A percentile compares a stretch with the other conserved stretches of the same genome.
These are phyloP conservation scores for Chaetomiaceae sp. DNA, from an alignment of 2,329 filamentous ascomycete species.

Conservation along the genomic window DNA sequence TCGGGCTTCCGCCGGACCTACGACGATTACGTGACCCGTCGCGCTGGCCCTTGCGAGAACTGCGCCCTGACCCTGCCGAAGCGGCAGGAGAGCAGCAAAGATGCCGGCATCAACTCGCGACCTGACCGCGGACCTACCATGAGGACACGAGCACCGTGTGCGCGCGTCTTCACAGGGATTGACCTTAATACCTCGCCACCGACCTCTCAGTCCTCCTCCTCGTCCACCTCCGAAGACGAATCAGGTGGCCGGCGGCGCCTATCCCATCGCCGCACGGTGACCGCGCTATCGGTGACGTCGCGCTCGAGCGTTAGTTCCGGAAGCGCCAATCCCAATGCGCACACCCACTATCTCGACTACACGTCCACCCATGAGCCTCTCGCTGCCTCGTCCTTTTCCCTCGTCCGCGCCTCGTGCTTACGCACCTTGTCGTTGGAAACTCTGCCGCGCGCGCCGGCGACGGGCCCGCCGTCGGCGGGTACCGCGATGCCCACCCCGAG, in stretches of 20 bases:
- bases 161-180: conserved; percentile 42
- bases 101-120: conserved; percentile 32
- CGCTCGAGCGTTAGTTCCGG: conserved; percentile 48
- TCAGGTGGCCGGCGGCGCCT: conserved; percentile 21
- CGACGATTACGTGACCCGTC: conserved; percentile 58
- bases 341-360: conserved; percentile 61
- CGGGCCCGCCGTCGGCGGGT: conserved; percentile 25
- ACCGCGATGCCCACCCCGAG: conserved; percentile 34
- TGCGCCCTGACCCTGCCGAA: conserved; percentile 60
- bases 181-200: conserved; percentile 47
- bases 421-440: conserved; percentile 62
- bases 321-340: conserved; percentile 32
- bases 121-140: conserved; percentile 43
- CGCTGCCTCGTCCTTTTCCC: conserved; percentile 56
- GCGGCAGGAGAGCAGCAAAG: conserved; percentile 34
- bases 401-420: conserved; percentile 59
- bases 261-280: conserved; percentile 37
- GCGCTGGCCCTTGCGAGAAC: conserved; percentile 60
- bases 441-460: conserved; percentile 47
- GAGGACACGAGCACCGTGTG: conserved; percentile 54
- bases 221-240: conserved; percentile 39
- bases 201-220: conserved; percentile 43
- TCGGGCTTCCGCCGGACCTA: conserved; percentile 58
- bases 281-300: conserved; percentile 41
- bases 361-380: conserved; percentile 62